Evolutionary conservation across 116 monocot species (phyloP), one percentile per base, ranked within the genome.

Genomic region (Thalassia testudinum): DNA sequence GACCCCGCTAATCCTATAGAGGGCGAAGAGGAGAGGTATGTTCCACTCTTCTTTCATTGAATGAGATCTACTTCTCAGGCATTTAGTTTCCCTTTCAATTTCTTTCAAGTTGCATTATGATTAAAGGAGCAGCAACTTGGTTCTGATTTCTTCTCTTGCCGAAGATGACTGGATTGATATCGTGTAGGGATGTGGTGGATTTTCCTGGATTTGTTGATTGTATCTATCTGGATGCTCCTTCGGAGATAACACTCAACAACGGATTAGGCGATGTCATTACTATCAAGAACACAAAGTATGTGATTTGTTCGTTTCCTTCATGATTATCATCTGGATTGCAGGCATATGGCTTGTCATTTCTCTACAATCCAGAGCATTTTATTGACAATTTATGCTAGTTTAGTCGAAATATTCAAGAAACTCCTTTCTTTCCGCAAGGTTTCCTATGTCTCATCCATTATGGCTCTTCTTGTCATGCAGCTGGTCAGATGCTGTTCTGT

Each of bases 191-290:
- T 43, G 56, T 64, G 2, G 58, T 90, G 12, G 68, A 68, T 34
- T 99, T 90, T 76, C 97, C 97, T 57, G 97, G 90, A 63, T 99
- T 90, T 79, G 90, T 99, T 40, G 97, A 99, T 58, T 99, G 90
- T 27, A 27, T 99, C 53, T 99, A 99, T 59, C 77, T 90, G 20
- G 69, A 70, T 38, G 82, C 86, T 44, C 80, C 97, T 30, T 52
- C 64, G 8, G 79, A 79, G 52, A 62, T 99, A 12, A 52, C 47
- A 1, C 86, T 99, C 57, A 79, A 89, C 57, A 90, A 99, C 62
- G 97, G 97, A 22, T 68, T 99, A 74, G 89, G 86, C 51, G 82
- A 99, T 50, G 47, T 53, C 47, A 63, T 99, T 38, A 73, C 50
- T 16, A 70, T 99, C 61, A 57, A 63, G 51, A 99, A 79, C 64